phyloP scores from a whole-genome alignment of 2,329 filamentous ascomycete species.

The Stemphylium lycopersici region DNA sequence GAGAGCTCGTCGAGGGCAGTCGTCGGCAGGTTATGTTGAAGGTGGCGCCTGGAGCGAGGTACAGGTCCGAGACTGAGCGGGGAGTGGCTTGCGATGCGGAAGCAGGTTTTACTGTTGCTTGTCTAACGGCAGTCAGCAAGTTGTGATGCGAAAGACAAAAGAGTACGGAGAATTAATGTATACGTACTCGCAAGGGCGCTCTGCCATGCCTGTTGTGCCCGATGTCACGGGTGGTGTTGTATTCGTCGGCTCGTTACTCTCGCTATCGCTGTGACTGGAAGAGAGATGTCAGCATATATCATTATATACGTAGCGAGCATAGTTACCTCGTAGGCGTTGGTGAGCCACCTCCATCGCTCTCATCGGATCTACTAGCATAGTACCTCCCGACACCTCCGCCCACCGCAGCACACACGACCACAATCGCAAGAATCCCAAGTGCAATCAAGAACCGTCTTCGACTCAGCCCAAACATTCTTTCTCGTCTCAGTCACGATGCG shows the following conservation, averaged over 20 bases:
- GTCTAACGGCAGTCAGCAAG: not conserved
- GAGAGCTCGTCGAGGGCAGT: too few relatives aligned
- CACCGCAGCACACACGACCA: not conserved
- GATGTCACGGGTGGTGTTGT: not conserved
- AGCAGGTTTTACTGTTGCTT: not conserved
- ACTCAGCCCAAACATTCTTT: not conserved
- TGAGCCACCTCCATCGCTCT: too few relatives aligned
- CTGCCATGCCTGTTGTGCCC: not conserved
- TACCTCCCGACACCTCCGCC: not conserved
- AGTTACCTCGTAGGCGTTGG: not conserved
- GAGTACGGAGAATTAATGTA: too few relatives aligned
- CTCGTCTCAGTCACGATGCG: not conserved
- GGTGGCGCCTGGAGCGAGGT: not conserved
- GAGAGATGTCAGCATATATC: not conserved
- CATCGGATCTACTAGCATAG: not conserved
- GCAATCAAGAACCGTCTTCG: not conserved
- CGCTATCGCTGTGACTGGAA: not conserved
- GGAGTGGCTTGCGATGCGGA: not conserved
- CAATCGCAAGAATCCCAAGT: not conserved
- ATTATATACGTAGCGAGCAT: not conserved
- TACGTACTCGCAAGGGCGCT: not conserved
- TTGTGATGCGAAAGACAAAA: not conserved
- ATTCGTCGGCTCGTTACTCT: not conserved
- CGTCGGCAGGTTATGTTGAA: not conserved
- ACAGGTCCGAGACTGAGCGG: not conserved